phyloP scores from a whole-genome alignment of 2,329 filamentous ascomycete genomes.

The Dothidotthia symphoricarpi region DNA sequence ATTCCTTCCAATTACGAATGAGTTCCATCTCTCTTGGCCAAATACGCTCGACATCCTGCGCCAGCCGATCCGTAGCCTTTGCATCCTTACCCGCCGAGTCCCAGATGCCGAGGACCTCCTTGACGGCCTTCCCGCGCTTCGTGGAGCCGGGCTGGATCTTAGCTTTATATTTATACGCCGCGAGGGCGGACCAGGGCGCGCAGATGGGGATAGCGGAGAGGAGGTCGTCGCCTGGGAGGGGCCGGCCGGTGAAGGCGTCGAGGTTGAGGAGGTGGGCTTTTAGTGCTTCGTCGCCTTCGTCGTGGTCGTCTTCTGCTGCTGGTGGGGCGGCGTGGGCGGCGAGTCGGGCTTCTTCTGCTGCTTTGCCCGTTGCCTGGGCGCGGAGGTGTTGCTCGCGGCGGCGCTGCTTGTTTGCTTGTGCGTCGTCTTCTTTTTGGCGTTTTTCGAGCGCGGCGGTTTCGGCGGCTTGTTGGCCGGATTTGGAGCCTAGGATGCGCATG shows the following conservation, averaged over 20 bases:
- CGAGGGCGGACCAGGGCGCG: constrained; percentile 62
- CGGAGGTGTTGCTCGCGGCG: constrained; percentile 77
- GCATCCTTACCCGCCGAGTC: constrained; percentile 59
- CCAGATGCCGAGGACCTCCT: constrained; percentile 86
- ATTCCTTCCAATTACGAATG: constrained; percentile 74
- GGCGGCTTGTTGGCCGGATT: constrained; percentile 65
- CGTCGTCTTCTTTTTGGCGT: constrained; percentile 67
- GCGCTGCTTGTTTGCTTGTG: constrained; percentile 69
- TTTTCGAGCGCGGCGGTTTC: constrained; percentile 63
- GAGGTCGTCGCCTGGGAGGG: constrained; percentile 79
- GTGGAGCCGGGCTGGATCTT: constrained; percentile 87
- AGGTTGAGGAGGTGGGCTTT: constrained; percentile 46
- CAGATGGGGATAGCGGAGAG: constrained; percentile 63
- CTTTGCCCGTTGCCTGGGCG: constrained; percentile 71
- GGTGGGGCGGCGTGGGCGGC: constrained; percentile 3
- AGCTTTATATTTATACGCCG: constrained; percentile 84
- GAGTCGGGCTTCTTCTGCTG: constrained; percentile 69
- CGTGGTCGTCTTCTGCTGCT: constrained; percentile 38
- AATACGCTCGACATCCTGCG: constrained; percentile 65
- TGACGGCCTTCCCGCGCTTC: constrained; percentile 94
- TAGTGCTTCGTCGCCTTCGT: constrained; percentile 60
- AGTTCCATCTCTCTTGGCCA: constrained; percentile 86
- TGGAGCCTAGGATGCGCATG: constrained; percentile 80
- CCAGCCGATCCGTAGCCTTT: constrained; percentile 46
- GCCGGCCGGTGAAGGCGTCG: constrained; percentile 73